phyloP scores from a whole-genome alignment of 2,329 filamentous ascomycete species.

The Paraphaeosphaeria sporulosa region DNA sequence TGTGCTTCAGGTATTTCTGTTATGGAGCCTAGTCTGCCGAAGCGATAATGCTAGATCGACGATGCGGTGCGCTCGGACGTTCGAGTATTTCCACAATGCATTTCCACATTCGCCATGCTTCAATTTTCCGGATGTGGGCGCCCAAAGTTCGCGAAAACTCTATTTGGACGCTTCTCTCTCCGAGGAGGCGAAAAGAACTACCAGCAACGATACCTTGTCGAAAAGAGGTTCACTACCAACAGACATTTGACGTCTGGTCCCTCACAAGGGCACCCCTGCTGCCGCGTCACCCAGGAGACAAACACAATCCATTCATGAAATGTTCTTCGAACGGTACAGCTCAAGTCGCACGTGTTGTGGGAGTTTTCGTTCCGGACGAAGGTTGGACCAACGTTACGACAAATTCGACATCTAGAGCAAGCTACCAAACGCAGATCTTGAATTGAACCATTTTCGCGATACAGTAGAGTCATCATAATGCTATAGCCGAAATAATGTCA shows the following conservation, averaged over 20 bases:
- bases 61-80: conserved; percentile 12
- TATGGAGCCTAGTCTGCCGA: conserved; percentile 1
- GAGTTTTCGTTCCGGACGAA: not conserved
- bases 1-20: not conserved
- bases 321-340: not conserved
- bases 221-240: not conserved
- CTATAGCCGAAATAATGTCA: not conserved
- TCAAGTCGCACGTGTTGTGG: not conserved
- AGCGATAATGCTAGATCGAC: conserved; percentile 9
- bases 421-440: not conserved
- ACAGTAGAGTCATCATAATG: not conserved
- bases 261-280: not conserved
- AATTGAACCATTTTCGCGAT: not conserved
- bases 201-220: not conserved
- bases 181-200: not conserved
- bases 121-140: not conserved
- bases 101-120: conserved; percentile 11
- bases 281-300: not conserved
- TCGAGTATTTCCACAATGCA: not conserved
- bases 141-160: not conserved
- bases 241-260: not conserved
- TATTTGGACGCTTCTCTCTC: not conserved
- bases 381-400: not conserved
- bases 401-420: not conserved
- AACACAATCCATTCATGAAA: not conserved